phyloP scores from a whole-genome alignment of 164 flowering plant genomes.

The Chimonanthus salicifolius region DNA sequence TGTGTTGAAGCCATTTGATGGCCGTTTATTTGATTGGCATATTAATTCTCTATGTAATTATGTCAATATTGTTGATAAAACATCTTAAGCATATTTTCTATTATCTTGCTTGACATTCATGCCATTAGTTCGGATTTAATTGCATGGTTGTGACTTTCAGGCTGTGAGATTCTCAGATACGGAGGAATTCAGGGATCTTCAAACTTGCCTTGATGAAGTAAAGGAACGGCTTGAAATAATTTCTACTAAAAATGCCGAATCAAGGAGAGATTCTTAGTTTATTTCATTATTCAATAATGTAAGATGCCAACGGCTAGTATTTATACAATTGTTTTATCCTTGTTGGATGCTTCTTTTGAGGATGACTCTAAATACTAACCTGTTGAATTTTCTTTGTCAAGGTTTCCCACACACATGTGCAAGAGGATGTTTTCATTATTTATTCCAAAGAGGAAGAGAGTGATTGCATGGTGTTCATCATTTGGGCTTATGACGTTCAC shows the following conservation, averaged over 20 bases:
- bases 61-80: not conserved
- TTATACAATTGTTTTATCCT: not conserved
- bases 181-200: conserved; percentile 49
- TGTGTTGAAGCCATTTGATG: not conserved
- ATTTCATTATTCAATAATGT: not conserved
- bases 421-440: not conserved
- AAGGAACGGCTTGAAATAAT: conserved; percentile 18
- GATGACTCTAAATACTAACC: not conserved
- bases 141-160: conserved; percentile 22
- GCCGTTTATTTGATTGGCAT: not conserved
- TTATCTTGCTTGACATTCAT: not conserved
- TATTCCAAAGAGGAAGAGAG: not conserved
- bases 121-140: not conserved
- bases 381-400: not conserved
- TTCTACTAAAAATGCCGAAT: not conserved
- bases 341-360: not conserved
- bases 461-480: not conserved
- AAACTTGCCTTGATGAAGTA: conserved; percentile 48
- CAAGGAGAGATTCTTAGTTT: not conserved
- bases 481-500: not conserved
- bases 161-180: conserved; percentile 52
- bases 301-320: not conserved
- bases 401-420: not conserved
- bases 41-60: not conserved
- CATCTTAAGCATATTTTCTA: not conserved